Base-by-base conservation (phyloP, 805 yeast species). In the Wickerhamomyces strasburgensis region DNA sequence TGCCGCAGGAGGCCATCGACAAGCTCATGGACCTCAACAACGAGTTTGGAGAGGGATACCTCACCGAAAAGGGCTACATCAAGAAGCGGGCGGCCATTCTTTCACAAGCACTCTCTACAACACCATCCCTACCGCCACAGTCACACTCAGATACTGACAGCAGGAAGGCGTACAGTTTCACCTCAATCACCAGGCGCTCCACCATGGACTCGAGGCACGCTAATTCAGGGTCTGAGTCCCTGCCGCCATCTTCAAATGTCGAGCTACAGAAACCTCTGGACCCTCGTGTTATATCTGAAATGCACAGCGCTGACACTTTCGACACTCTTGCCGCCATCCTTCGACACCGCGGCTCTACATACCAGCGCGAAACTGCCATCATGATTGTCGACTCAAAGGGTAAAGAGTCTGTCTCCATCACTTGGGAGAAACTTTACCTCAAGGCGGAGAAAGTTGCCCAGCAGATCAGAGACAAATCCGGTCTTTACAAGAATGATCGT, bases 371-470 rank as follows among this genome's bases (percentile, higher is more conserved):
- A 38, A 65, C 70, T 8, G 96, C 97, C 0, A 68, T 90, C 28
- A 61, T 80, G 31, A 73, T 78, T 2, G 64, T 93, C 11, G 96
- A 88, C 54, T 55, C 72, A 3, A 83, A 75, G 48, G 97, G 96
- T 5, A 89, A 86, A 55, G 97, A 89, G 52, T 66, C 73, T 1
- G 68, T 68, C 25, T 64, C 83, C 1, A 82, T 90, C 11, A 69
- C 90, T 1, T 93, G 98, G 98, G 96, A 86, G 40, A 88, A 86
- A 54, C 66, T 93, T 13, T 84, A 86, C 46, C 58, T 80, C 28
- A 75, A 81, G 49, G 83, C 97, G 0, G 95, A 87, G 54, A 87
- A 84, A 51, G 80, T 93, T 7, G 96, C 96, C 0, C 86, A 81
- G 56, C 84, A 81, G 56, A 80, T 87, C 42, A 69, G 78, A 31